Conservation (phyloP, 768 basidiomycete genomes). For the Austroboletus festivus region DNA sequence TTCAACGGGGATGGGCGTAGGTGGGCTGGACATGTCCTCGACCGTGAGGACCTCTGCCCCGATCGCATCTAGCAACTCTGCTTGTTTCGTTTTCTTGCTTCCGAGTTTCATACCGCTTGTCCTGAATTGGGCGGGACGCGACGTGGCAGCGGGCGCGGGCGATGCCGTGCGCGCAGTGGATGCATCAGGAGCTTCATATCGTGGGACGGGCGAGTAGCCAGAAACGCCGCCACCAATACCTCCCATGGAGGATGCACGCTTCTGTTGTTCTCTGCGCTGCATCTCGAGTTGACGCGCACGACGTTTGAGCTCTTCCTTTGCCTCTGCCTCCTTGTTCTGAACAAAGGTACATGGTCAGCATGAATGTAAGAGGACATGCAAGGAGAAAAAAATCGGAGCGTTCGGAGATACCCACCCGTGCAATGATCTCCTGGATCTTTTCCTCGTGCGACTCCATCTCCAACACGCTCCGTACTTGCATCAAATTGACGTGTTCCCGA, state of each 20-base stretch:
- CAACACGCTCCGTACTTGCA: constrained; percentile 73
- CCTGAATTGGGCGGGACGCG: constrained; percentile 85
- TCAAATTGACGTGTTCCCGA: constrained; percentile 71
- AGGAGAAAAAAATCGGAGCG: neutral
- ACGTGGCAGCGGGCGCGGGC: constrained; percentile 40
- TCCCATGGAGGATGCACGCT: constrained; percentile 56
- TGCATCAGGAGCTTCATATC: constrained; percentile 67
- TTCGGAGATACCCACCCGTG: constrained; percentile 57
- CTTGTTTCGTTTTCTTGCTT: constrained; percentile 85
- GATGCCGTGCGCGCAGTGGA: constrained; percentile 43
- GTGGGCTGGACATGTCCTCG: constrained; percentile 48
- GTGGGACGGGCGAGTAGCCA: constrained; percentile 69
- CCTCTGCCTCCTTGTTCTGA: constrained; percentile 98
- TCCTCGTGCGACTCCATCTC: constrained; percentile 93
- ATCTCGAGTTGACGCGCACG: constrained; percentile 97
- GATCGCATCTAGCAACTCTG: constrained; percentile 82
- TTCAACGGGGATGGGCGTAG: constrained; percentile 47
- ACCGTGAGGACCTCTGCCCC: constrained; percentile 70
- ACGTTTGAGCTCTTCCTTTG: constrained; percentile 97
- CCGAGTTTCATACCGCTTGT: constrained; percentile 96
- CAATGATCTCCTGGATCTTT: constrained; percentile 98
- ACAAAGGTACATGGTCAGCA: neutral
- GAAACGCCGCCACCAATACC: constrained; percentile 51
- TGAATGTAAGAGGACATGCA: neutral
- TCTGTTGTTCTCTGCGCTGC: constrained; percentile 93